Evolutionary conservation across 768 basidiomycete genomes (phyloP).

Genomic region (Mycena capillaripes): DNA sequence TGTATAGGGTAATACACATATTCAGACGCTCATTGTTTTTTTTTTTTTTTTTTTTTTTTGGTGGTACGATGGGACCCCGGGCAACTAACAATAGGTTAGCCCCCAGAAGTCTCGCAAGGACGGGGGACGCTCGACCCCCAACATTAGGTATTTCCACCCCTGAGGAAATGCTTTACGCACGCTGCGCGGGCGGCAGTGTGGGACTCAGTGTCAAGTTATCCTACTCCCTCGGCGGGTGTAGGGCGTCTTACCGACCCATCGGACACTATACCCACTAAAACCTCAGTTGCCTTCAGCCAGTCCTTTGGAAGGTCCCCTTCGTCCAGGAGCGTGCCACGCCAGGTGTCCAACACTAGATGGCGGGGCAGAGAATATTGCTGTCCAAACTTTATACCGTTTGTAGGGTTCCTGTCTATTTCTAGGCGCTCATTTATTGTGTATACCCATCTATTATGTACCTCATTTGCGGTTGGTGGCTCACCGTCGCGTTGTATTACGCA

Average conservation of each 20-base stretch:
- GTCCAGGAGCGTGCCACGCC: background rate
- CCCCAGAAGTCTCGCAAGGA: too few species aligned
- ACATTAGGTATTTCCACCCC: background rate
- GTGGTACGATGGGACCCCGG: too few species aligned
- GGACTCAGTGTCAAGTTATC: too few species aligned
- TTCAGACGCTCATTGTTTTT: too few species aligned
- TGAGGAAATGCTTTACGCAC: background rate
- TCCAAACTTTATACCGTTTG: background rate
- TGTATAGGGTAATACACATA: too few species aligned
- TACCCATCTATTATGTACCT: background rate
- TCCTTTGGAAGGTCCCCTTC: background rate
- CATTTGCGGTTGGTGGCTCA: background rate
- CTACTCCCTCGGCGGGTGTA: too few species aligned
- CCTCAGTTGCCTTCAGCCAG: background rate
- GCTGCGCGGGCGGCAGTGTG: too few species aligned
- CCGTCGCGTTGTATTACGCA: background rate
- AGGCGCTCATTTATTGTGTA: background rate
- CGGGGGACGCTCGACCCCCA: too few species aligned
- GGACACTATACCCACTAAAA: slow-evolving; percentile 1
- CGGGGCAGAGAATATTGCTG: background rate
- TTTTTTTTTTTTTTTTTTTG: too few species aligned
- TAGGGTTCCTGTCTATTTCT: background rate
- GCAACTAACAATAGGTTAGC: too few species aligned
- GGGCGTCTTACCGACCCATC: background rate
- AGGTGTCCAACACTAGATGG: background rate